These are phyloP conservation scores for Orbilia ellipsospora DNA, from an alignment of 2,329 filamentous ascomycete species.

Conservation along the genomic window DNA sequence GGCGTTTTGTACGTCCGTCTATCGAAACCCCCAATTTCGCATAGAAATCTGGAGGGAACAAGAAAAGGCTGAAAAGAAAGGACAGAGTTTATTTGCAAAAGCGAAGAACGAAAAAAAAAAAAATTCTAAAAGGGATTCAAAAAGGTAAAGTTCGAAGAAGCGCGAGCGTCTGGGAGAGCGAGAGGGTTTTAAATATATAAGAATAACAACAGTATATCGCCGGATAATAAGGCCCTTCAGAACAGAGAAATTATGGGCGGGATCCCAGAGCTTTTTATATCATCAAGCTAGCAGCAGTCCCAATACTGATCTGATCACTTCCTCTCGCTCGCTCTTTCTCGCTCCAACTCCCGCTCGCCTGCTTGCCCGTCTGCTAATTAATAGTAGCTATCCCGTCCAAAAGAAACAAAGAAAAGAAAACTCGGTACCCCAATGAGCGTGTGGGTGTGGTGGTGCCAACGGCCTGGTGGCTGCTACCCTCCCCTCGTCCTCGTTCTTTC, in stretches of 20 bases:
- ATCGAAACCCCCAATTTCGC: background rate
- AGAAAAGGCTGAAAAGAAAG: slow-evolving; percentile 18
- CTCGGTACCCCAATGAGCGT: slow-evolving; percentile 1
- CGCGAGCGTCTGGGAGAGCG: slow-evolving; percentile 23
- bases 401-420: background rate
- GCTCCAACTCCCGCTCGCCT: background rate
- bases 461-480: background rate
- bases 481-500: slow-evolving; percentile 12
- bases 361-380: background rate
- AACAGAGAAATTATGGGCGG: slow-evolving; percentile 24
- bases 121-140: background rate
- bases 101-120: slow-evolving; percentile 14
- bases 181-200: slow-evolving; percentile 12
- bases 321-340: background rate
- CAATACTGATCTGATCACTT: background rate
- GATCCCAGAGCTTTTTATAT: slow-evolving; percentile 43
- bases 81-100: slow-evolving; percentile 48
- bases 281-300: background rate
- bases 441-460: slow-evolving; percentile 10
- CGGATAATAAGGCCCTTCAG: slow-evolving; percentile 38
- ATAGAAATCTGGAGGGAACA: slow-evolving; percentile 5
- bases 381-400: background rate
- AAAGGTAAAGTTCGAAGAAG: slow-evolving; percentile 13
- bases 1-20: background rate
- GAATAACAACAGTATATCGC: background rate